Evolutionary conservation across 192 early-diverging fungal species (phyloP), one percentile per base, ranked within the genome.

Genomic region (Coemansia sp.): DNA sequence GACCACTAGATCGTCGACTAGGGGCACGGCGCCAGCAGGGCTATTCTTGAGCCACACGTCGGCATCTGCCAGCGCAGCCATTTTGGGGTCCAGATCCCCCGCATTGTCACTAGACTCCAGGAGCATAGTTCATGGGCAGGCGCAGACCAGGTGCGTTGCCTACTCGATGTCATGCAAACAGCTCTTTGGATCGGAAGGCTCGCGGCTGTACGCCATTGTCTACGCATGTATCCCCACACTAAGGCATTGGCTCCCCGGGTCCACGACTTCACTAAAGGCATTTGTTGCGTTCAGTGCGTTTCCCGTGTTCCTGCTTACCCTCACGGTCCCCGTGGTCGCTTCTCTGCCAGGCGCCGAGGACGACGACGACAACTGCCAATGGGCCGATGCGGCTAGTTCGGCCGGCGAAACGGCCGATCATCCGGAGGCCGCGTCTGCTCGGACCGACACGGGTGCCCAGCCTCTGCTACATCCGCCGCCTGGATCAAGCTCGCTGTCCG

Each of bases 271-370:
- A 11, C 26, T 63, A 16, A 69, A 64, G 33, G 34, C 38, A 10
- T 64, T 75, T 44, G 60, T 75, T 47, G 60, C 52, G 9, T 51
- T 54, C 19, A 63, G 58, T 20, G 66, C 66, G 2, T 17, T 75
- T 7, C 71, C 72, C 12, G 67, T 75, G 19, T 47, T 75, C n/a
- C 25, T 61, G 3, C 37, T 75, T 18, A 69, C 72, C 13, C 36
- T 64, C 13, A 75, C 72, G 0, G 67, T 75, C 0, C 72, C 72
- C 14, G 72, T 75, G 1, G 25, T 61, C 5, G 12, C 49, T 14
- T 38, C 23, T 25, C 9, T 39, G 3, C 53, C 59, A 1, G 31
- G 28, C 11, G 14, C 22, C 5, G 18, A 25, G 9, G 43, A 30
- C 34, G 34, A 39, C 3, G 39, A 36, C 8, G 21, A 28, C 23